phyloP scores from a whole-genome alignment of 2,329 filamentous ascomycete species.

The Apiospora pterosperma region DNA sequence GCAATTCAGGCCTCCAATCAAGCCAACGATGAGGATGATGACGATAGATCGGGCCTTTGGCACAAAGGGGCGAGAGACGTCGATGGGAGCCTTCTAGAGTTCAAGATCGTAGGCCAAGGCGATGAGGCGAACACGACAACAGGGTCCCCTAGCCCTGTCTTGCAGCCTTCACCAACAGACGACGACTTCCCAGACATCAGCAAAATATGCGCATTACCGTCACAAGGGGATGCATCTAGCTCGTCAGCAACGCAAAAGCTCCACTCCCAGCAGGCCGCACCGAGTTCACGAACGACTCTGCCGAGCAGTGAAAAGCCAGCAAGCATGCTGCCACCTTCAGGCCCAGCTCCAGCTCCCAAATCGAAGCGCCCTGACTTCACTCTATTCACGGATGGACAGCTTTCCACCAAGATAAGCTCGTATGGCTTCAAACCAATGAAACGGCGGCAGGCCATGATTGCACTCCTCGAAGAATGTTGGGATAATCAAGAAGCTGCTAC shows the following conservation, averaged over 20 bases:
- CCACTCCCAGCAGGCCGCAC: slow-evolving; percentile 4
- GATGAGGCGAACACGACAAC: not conserved
- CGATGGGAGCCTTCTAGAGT: slow-evolving; percentile 60
- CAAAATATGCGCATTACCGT: slow-evolving; percentile 13
- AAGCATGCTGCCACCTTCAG: not conserved
- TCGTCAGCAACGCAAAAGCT: not conserved
- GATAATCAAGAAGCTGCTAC: slow-evolving; percentile 44
- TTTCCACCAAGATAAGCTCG: slow-evolving; percentile 57
- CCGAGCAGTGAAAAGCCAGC: not conserved
- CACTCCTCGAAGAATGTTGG: slow-evolving; percentile 69
- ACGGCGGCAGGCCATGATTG: slow-evolving; percentile 65
- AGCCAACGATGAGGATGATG: slow-evolving; percentile 36
- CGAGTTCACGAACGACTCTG: not conserved
- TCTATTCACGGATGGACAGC: slow-evolving; percentile 57
- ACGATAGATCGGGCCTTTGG: slow-evolving; percentile 59
- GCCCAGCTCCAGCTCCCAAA: not conserved
- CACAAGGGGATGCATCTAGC: not conserved
- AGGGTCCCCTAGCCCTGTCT: slow-evolving; percentile 3
- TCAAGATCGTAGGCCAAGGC: slow-evolving; percentile 54
- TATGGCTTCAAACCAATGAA: slow-evolving; percentile 75
- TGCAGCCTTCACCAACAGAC: slow-evolving; percentile 29
- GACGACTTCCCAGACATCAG: slow-evolving; percentile 26
- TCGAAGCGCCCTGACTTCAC: slow-evolving; percentile 52
- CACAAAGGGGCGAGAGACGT: slow-evolving; percentile 63
- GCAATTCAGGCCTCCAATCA: slow-evolving; percentile 59